Base-by-base conservation (phyloP, 2,329 filamentous ascomycete species). In the Metarhizium robertsii region DNA sequence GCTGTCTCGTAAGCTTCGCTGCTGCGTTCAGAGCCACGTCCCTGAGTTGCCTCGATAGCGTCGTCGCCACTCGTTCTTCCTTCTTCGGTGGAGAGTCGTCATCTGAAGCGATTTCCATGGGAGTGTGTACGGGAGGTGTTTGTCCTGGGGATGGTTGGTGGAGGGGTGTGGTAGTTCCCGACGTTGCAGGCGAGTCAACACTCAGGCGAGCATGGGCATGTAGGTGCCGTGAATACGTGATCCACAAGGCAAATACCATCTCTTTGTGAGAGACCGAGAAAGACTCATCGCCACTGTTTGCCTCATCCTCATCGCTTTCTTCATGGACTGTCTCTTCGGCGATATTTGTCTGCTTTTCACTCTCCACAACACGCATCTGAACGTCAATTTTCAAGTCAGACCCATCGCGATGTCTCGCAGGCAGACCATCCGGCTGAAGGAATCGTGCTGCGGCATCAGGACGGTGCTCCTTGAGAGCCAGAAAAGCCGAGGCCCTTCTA, bases 301-400 rank as follows among this genome's bases (percentile, higher is more conserved):
- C 73, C n/a, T 72, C 74, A 49, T 81, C 78, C 42, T 80, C 79
- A 50, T 80, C 79, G 53, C 75, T 80, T 43, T 74, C 72, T 67
- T 90, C 85, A 53, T 82, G 76, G n/a, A 86, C 80, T 2, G 84
- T 81, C 60, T 86, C 76, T 55, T 86, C 80, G 53, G 81, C 78
- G 58, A 83, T 75, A 54, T 78, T 78, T 3, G 77, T 72, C 55
- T 84, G 81, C 61, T 85, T 86, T 63, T 92, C 91, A 68, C 89
- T 96, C 72, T 92, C 90, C 16, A 97, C 92, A 29, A 99, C 91
- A 38, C 94, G 85, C 87, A 99, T 90, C 71, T 99, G 94, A 34
- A 96, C 85, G 67, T 99, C 94, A 40, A 99, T 89, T 71, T 90
- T 92, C 60, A 99, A 86, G 59, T 94, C 89, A 0, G 88, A 87